These are phyloP conservation scores for Pyrenochaeta sp. DNA, from an alignment of 2,329 filamentous ascomycete genomes.

Conservation along the genomic window DNA sequence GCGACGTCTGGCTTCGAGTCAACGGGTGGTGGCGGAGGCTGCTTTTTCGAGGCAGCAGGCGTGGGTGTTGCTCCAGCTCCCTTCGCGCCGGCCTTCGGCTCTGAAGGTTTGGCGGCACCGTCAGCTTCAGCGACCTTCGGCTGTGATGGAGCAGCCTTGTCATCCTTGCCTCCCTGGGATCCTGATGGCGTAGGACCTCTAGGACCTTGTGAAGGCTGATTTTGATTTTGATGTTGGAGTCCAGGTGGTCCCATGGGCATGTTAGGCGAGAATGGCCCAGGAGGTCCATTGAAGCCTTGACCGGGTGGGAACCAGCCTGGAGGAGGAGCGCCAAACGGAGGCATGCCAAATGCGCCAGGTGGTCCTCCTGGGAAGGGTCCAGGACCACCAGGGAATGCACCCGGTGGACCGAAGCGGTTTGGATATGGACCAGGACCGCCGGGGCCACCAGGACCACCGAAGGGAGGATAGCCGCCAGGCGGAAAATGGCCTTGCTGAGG, in stretches of 20 bases:
- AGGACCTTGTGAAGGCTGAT: conserved; percentile 50
- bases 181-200: conserved; percentile 44
- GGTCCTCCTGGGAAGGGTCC: conserved; percentile 58
- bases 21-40: conserved; percentile 69
- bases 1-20: conserved; percentile 73
- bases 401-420: conserved; percentile 56
- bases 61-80: conserved; percentile 32
- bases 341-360: conserved; percentile 72
- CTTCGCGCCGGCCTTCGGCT: conserved; percentile 63
- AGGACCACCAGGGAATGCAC: conserved; percentile 54
- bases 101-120: conserved; percentile 58
- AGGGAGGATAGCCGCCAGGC: conserved; percentile 52
- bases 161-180: conserved; percentile 37
- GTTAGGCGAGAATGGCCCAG: conserved; percentile 69
- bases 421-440: conserved; percentile 44
- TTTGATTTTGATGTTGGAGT: conserved; percentile 50
- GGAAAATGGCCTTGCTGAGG: conserved; percentile 54
- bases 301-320: conserved; percentile 79
- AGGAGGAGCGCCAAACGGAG: conserved; percentile 71
- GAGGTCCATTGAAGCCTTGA: conserved; percentile 76
- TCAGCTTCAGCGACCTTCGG: conserved; percentile 56
- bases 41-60: conserved; percentile 54
- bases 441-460: conserved; percentile 35
- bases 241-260: conserved; percentile 67
- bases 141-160: conserved; percentile 35